Base-by-base conservation (phyloP, 768 basidiomycete genomes). In the Pleurotus eryngii region DNA sequence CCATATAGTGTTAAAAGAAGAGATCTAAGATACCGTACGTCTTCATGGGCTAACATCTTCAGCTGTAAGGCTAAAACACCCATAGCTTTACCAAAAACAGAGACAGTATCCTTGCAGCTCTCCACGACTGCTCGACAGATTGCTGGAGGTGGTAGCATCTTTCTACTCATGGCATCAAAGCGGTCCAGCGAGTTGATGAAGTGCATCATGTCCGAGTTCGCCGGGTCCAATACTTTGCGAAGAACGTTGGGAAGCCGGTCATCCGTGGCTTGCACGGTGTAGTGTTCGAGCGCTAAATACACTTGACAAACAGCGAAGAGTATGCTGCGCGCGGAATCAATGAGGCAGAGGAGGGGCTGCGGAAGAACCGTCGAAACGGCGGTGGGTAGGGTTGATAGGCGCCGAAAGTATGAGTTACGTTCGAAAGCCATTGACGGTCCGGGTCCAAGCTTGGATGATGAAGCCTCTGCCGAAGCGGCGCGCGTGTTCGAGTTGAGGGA, bases 301-400 rank as follows among this genome's bases (percentile, higher is more conserved):
- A 98, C 83, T 71, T 98, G 95, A 42, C 91, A 92, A 60, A 94
- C 79, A 2, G 93, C 89, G 67, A 97, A 98, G 39, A 98, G 80
- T 57, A 98, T 86, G 20, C 91, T 94, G 24, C 97, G 87, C 46
- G 92, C 87, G n/a, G 89, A 87, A 65, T 98, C 94, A 45, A 94
- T 80, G 43, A 96, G 77, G 40, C 77, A 77, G 18, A 85, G 72
- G 6, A 98, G 76, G 12, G 88, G 73, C 14, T 78, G 73, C 0
- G 95, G 91, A 7, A 97, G 81, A 17, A 85, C 78, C 62, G 81
- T 83, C 17, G 85, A 79, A 30, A 84, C 78, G 30, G 83, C 81
- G 1, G 76, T 72, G 1, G 89, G 89, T 4, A 93, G 74, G 30
- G 87, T 85, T 2, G 93, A 94, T 20, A 96, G 77, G n/a, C 95